Conservation (phyloP, 352 stramenopile species). For the Phytopythium ostracodes region DNA sequence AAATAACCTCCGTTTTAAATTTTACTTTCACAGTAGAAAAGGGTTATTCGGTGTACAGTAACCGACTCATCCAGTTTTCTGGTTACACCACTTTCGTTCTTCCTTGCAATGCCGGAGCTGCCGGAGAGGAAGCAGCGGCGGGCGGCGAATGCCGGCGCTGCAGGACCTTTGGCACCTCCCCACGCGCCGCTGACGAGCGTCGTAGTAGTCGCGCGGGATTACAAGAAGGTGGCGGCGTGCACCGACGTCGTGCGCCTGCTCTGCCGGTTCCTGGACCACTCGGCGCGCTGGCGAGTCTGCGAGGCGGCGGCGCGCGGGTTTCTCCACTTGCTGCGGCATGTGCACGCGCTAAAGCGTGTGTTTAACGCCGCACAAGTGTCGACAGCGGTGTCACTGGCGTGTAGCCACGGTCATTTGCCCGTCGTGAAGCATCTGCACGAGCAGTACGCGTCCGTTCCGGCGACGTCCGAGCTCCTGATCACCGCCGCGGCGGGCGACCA, state of each 20-base stretch:
- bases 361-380: background rate
- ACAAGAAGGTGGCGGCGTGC: background rate
- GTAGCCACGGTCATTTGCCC: background rate
- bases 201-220: background rate
- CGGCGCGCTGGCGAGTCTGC: conserved; percentile 49
- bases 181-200: background rate
- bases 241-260: background rate
- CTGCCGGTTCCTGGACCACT: conserved; percentile 49
- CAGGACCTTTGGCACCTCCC: background rate
- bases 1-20: too few relatives aligned
- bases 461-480: background rate
- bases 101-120: background rate
- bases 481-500: background rate
- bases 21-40: too few relatives aligned
- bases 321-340: conserved; percentile 49
- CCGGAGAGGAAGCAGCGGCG: background rate
- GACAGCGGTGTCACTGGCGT: background rate
- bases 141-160: background rate
- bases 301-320: conserved; percentile 49
- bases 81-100: conserved; percentile 1
- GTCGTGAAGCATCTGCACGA: background rate
- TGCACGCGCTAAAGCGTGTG: background rate
- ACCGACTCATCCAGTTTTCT: background rate
- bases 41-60: too few relatives aligned
- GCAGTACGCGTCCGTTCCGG: background rate